Evolutionary conservation across 2,329 filamentous ascomycete species (phyloP), one percentile per base, ranked within the genome.

Genomic region (Madurella fahalii): DNA sequence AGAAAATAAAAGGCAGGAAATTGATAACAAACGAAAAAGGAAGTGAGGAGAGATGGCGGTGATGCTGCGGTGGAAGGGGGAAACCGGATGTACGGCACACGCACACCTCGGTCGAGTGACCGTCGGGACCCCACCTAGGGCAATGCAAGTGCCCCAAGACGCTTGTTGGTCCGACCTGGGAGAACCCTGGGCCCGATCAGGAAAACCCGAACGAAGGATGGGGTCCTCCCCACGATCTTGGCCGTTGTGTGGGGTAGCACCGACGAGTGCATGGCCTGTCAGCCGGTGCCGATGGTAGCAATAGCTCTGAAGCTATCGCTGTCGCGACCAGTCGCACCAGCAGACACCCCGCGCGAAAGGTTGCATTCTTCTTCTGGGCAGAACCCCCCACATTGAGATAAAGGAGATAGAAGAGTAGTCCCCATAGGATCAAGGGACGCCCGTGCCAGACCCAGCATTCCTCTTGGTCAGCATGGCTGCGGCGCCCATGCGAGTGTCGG

Each of bases 221-320:
- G 25, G 25, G 7, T 31, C 11, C 20, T 15, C 43, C 18, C 47
- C 32, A 50, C 42, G 42, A 46, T 25, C 40, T 30, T 42, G 20
- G 42, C 52, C 50, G 47, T 48, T 37, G 48, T 57, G 55, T 54
- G 55, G 51, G 55, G 55, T 57, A 53, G 42, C 13, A 18, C 30
- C 45, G 39, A 42, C 34, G 37, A 42, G 32, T 20, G 39, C n/a
- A 31, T 12, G 18, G 48, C 20, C 34, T 9, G 30, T 15, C 30
- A n/a, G 37, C n/a, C 17, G 9, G 37, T 39, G 46, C 50, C 53
- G 50, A 50, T 43, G 42, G 40, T 40, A 43, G 40, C 32, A 41
- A 12, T 13, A n/a, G 20, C 11, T 37, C 9, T 20, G 37, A 31
- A 31, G 32, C 32, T 25, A 31, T 41, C 44, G 30, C 30, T 53